Base-by-base conservation (phyloP, 1,284 basidiomycete species). In the Schizophyllum amplum region DNA sequence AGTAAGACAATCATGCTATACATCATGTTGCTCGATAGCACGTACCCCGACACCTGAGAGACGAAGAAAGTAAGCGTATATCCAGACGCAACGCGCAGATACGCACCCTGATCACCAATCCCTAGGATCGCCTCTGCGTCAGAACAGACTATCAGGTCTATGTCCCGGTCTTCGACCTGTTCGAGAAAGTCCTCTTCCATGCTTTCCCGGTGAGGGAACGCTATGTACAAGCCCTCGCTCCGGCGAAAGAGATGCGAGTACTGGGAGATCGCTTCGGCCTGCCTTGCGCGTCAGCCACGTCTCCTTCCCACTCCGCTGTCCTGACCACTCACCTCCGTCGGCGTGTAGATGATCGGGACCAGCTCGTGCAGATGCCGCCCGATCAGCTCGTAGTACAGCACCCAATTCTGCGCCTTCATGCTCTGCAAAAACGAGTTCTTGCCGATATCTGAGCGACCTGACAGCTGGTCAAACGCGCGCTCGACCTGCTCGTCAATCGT, bases 61-160 rank as follows among this genome's bases (percentile, higher is more conserved):
- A 42, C 13, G 11, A 42, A 17, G 33, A 13, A 9, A 42, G 7
- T 9, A 42, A 9, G 33, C 33, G 33, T 9, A 4, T 42, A 42
- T 9, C 13, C 33, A 13, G 7, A 3, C 2, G 33, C n/a, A n/a
- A 42, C 33, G 33, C 33, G 33, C n/a, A 46, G 11, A 11, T 20
- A 49, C 55, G n/a, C 74, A 58, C 86, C 86, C 64, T 88, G 86
- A 67, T 87, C 86, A 2, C 86, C 86, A 63, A 90, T 92, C 20
- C 90, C 90, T 2, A 93, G 73, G 59, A 93, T 92, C 1, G 87
- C 87, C 66, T 92, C 90, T 4, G 86, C 82, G 67, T 94, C 92
- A 0, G 90, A 89, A 57, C 86, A 87, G 27, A 94, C 90, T 53
- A 93, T 76, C 24, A 93, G 74, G 26, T 62, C 60, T 27, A 62